These are phyloP conservation scores for Fraxinus greggii DNA, from an alignment of 305 asterid genomes.

Conservation along the genomic window DNA sequence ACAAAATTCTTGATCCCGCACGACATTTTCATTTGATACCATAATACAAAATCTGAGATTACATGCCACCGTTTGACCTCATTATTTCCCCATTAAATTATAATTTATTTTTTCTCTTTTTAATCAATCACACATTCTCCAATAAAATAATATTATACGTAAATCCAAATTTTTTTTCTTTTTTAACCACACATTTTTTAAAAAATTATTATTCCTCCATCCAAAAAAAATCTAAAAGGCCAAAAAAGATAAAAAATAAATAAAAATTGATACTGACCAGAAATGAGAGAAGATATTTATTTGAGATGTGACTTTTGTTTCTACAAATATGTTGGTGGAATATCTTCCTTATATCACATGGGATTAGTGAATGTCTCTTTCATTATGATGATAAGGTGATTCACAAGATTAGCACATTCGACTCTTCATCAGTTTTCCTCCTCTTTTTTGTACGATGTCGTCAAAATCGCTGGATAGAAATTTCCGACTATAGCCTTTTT, in stretches of 20 bases:
- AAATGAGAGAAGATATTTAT: not conserved
- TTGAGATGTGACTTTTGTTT: not conserved
- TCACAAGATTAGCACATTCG: not conserved
- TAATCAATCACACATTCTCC: too few relatives aligned
- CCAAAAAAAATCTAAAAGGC: not conserved
- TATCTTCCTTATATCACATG: not conserved
- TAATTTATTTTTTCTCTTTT: too few relatives aligned
- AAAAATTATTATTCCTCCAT: too few relatives aligned
- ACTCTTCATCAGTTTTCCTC: not conserved
- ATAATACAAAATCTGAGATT: not conserved
- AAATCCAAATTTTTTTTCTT: too few relatives aligned
- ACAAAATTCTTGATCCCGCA: not conserved
- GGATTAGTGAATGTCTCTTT: not conserved
- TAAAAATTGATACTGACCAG: not conserved
- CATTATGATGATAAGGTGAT: not conserved
- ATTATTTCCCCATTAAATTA: too few relatives aligned
- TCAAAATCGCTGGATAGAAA: not conserved
- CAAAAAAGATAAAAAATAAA: too few relatives aligned
- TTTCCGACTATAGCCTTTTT: too few relatives aligned
- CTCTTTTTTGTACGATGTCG: not conserved
- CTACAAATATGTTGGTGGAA: not conserved
- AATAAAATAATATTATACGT: too few relatives aligned
- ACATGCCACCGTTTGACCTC: too few relatives aligned
- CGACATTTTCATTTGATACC: not conserved
- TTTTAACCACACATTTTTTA: too few relatives aligned